Conservation (phyloP, 768 basidiomycete species). For the Tephrocybe sp. region DNA sequence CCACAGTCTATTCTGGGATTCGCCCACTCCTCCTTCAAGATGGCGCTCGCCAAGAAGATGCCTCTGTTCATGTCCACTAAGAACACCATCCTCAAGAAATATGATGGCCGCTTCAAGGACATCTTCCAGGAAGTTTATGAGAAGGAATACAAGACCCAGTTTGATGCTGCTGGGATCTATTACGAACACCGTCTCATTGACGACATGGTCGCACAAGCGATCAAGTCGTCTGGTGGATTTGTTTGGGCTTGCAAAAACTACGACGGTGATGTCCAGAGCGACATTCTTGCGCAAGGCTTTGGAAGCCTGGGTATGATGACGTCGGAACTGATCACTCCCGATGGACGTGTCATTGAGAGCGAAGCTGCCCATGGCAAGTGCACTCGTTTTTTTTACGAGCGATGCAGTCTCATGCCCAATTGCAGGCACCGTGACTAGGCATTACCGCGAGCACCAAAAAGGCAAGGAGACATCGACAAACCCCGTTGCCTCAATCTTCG, state of each 20-base stretch:
- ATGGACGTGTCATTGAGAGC: constrained; percentile 87
- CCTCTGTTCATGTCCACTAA: constrained; percentile 96
- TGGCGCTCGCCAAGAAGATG: constrained; percentile 81
- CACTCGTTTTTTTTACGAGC: background rate
- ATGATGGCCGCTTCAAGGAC: constrained; percentile 99
- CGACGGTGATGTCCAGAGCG: constrained; percentile 85
- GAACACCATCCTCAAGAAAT: constrained; percentile 96
- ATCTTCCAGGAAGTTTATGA: constrained; percentile 98
- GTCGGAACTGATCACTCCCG: constrained; percentile 90
- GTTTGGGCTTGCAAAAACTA: constrained; percentile 76
- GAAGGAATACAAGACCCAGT: constrained; percentile 64
- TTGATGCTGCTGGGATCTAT: constrained; percentile 71
- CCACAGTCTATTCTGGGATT: constrained; percentile 86
- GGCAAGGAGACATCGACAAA: constrained; percentile 98
- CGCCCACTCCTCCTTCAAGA: constrained; percentile 97
- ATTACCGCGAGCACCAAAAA: constrained; percentile 97
- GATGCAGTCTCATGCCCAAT: background rate
- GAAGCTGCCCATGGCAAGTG: constrained; percentile 91
- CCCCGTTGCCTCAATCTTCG: constrained; percentile 97
- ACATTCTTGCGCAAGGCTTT: constrained; percentile 97
- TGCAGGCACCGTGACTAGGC: constrained; percentile 83
- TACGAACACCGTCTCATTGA: constrained; percentile 97
- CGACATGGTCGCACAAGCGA: constrained; percentile 97
- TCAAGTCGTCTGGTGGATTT: constrained; percentile 96
- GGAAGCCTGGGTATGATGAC: constrained; percentile 99